Base-by-base conservation (phyloP, 352 stramenopile genomes). In the Phytophthora chlamydospora region DNA sequence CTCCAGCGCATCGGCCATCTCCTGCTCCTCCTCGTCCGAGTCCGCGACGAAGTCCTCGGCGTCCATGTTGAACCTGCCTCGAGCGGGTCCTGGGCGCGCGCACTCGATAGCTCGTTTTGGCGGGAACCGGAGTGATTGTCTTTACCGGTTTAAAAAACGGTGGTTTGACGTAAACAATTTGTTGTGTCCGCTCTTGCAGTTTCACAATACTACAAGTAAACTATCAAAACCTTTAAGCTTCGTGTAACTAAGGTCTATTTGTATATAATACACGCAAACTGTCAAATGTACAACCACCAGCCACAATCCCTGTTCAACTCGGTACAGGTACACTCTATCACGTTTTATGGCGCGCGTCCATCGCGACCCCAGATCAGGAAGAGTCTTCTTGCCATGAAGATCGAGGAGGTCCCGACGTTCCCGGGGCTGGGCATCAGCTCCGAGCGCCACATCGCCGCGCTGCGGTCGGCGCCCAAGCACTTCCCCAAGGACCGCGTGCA, bases 41-140 rank as follows among this genome's bases (percentile, higher is more conserved):
- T 86, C 78, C 4, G 69, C 66, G 0, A 88, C 78, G 35, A 88
- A 88, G 68, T 88, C 76, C 12, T 34, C 59, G 31, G 64, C 46
- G 32, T 88, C 73, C 76, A 88, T 88, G 44, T 49, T 11, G 17
- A 44, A 44, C 45, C 29, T 43, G 21, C 27, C 24, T 34, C 11
- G 40, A 44, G 13, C 21, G 24, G 17, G 41, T 53, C 41, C 17
- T 13, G 24, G 16, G 29, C 27, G 27, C 33, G 16, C 49, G 19
- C 29, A 34, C 6, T 14, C 12, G 31, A 31, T 8, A 47, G 17
- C 10, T 40, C 38, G 43, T 31, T 31, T 55, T 55, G 41, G 24
- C 34, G 54, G 54, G 46, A 50, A 42, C 31, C 41, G 17, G 55
- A 66, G 41, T 58, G 47, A 66, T 57, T 42, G 55, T 66, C 27